Conservation (phyloP, 2,329 filamentous ascomycete genomes). For the Phialocephala subalpina region DNA sequence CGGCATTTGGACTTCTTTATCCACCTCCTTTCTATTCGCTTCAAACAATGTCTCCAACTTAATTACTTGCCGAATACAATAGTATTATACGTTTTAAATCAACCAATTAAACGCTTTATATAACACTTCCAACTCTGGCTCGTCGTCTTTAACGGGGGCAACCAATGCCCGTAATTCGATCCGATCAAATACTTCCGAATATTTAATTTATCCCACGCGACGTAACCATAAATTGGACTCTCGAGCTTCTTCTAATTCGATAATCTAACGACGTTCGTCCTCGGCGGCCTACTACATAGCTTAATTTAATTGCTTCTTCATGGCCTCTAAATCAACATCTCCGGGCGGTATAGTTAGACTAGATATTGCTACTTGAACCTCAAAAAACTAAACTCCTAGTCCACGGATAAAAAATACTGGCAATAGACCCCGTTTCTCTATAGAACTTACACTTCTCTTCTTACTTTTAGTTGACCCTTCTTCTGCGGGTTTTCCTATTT, state of each 20-base stretch:
- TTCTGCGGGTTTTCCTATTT: too few species aligned
- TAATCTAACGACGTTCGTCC: not conserved
- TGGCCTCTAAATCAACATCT: too few species aligned
- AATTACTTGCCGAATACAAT: constrained; percentile 11
- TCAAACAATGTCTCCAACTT: not conserved
- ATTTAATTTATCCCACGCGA: not conserved
- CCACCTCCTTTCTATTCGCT: too few species aligned
- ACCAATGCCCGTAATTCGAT: constrained; percentile 6
- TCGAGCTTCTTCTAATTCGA: not conserved
- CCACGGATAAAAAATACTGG: too few species aligned
- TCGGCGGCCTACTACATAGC: not conserved
- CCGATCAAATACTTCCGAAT: constrained; percentile 3
- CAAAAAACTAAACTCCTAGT: too few species aligned
- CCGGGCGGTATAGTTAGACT: too few species aligned
- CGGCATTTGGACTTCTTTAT: not conserved
- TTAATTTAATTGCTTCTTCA: not conserved
- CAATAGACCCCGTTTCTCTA: too few species aligned
- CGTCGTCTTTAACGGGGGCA: constrained; percentile 2
- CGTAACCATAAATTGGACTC: constrained; percentile 5
- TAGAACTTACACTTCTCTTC: too few species aligned
- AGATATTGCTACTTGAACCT: too few species aligned
- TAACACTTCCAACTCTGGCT: constrained; percentile 4
- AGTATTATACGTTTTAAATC: constrained; percentile 8
- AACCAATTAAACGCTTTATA: constrained; percentile 9
- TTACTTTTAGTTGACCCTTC: too few species aligned